Evolutionary conservation across 225 moss, liverwort and hornwort species (phyloP).

Genomic region (Antitrichia curtipendula): DNA sequence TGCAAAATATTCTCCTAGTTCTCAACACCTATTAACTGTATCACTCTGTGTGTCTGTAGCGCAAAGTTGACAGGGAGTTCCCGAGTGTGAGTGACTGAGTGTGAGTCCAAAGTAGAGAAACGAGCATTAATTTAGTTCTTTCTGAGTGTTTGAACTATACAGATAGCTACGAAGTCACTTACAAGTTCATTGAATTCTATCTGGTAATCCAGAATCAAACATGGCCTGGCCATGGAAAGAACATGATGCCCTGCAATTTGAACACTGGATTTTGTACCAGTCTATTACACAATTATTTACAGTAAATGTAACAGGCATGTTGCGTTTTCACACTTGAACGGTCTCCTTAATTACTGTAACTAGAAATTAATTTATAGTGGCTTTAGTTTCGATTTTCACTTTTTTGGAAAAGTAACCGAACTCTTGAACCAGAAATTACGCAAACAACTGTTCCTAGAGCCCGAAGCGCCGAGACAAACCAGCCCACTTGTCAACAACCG

Average conservation of each 20-base stretch:
- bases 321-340: not conserved
- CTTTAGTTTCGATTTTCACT: not conserved
- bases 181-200: no score
- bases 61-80: no score
- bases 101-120: not conserved
- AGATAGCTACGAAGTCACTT: not conserved
- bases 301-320: not conserved
- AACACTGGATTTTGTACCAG: not conserved
- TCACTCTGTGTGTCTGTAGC: no score
- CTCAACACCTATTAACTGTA: no score
- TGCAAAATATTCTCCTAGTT: not conserved
- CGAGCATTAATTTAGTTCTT: not conserved
- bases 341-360: not conserved
- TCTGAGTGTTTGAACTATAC: no score
- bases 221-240: not conserved
- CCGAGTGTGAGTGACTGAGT: no score
- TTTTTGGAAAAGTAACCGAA: not conserved
- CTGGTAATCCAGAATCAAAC: not conserved
- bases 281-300: not conserved
- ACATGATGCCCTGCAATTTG: not conserved
- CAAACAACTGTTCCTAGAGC: not conserved
- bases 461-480: not conserved
- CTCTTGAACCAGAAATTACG: not conserved
- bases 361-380: no score
- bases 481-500: not conserved